These are phyloP conservation scores for Heritiera fomes DNA, from an alignment of 345 rosid species.

Conservation along the genomic window DNA sequence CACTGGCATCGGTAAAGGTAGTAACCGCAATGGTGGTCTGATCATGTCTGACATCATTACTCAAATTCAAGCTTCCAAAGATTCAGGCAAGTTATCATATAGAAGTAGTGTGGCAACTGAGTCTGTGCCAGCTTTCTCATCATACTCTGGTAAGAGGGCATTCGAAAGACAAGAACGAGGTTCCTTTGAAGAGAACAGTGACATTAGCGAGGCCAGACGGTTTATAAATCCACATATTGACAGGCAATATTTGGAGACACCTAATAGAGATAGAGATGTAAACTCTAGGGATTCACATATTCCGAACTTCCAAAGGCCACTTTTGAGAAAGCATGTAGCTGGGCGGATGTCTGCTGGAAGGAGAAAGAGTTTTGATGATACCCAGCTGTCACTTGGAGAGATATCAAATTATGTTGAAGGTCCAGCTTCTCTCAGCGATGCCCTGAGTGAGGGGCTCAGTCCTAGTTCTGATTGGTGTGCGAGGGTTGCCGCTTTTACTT, in stretches of 20 bases:
- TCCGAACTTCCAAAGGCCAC: constrained; percentile 98
- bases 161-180: constrained; percentile 77
- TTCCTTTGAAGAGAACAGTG: constrained; percentile 67
- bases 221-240: constrained; percentile 53
- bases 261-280: constrained; percentile 69
- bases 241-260: constrained; percentile 68
- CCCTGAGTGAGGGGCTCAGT: constrained; percentile 85
- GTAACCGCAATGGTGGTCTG: constrained; percentile 81
- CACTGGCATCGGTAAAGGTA: constrained; percentile 50
- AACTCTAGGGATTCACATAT: constrained; percentile 70
- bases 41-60: constrained; percentile 81
- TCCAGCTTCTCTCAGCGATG: constrained; percentile 85
- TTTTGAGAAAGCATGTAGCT: constrained; percentile 76
- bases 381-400: constrained; percentile 78
- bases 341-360: constrained; percentile 85
- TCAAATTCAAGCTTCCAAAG: constrained; percentile 95
- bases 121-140: constrained; percentile 61
- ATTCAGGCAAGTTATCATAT: constrained; percentile 66
- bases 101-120: constrained; percentile 59
- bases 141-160: constrained; percentile 60
- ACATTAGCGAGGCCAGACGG: constrained; percentile 69
- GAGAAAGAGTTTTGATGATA: constrained; percentile 92
- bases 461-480: constrained; percentile 97
- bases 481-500: constrained; percentile 91
- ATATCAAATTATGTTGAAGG: constrained; percentile 74